Percentiles rank a stretch among this genome's conserved stretches.
Conservation (phyloP, 208 protist species). For the Leishmania arabica region DNA sequence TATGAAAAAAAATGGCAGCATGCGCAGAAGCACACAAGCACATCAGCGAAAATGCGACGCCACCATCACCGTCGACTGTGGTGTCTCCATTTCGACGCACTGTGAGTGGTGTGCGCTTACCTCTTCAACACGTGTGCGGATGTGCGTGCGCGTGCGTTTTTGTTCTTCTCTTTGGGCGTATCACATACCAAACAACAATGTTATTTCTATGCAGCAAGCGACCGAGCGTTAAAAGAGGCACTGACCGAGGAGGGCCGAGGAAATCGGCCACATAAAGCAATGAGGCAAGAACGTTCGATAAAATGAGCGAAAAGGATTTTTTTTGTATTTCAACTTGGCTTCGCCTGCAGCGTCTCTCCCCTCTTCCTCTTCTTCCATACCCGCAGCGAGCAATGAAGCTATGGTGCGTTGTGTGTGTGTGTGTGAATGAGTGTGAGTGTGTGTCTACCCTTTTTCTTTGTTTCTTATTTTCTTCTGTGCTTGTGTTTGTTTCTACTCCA, state of each 20-base stretch:
- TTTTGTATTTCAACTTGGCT: background rate
- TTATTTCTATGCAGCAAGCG: background rate
- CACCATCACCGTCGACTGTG: background rate
- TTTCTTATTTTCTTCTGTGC: background rate
- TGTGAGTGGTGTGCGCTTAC: background rate
- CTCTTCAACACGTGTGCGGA: background rate
- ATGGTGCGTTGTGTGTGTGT: background rate
- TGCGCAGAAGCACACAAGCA: too few species aligned
- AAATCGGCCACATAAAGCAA: background rate
- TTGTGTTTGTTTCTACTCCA: background rate
- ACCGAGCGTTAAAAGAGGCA: background rate
- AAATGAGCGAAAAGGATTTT: background rate
- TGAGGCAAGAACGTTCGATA: background rate
- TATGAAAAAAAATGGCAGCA: background rate
- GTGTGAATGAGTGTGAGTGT: background rate
- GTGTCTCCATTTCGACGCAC: background rate
- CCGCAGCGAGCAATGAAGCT: background rate
- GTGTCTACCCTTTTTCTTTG: background rate
- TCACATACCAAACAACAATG: background rate
- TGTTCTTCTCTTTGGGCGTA: background rate
- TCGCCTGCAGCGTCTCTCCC: background rate
- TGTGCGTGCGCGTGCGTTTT: background rate
- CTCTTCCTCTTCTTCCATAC: background rate
- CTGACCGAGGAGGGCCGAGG: background rate
- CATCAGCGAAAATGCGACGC: background rate